Evolutionary conservation across 1,284 basidiomycete genomes (phyloP), one percentile per base, ranked within the genome.

Genomic region (Ganoderma meredithae): DNA sequence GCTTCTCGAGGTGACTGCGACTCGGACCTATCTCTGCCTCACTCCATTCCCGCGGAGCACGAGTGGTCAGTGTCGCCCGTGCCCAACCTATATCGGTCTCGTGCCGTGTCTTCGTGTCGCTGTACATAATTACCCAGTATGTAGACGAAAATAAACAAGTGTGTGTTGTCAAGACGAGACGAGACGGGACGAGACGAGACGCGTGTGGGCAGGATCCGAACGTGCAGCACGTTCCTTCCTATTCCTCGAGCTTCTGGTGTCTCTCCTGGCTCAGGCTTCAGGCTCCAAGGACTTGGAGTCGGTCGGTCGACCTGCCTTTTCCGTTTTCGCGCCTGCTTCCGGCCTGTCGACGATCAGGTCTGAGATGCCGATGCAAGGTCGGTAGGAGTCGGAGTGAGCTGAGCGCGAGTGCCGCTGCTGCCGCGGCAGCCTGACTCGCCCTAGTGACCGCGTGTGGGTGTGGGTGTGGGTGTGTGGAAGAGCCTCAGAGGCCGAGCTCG

Each of bases 341-440:
- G 33, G 55, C 36, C 17, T n/a, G 55, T 22, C 55, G 55, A 27
- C 55, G 55, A 58, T 58, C 55, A 39, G 55, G 33, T 9, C 33
- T 36, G 3, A 36, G 36, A 36, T 36, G 36, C 36, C 36, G 27
- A 36, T 36, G 36, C 36, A 6, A 36, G 36, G 6, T 36, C 27
- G 27, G 27, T 31, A 31, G 27, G 27, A 31, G 27, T 31, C 36
- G 36, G 36, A 36, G 36, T 7, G 36, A 7, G 36, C 27, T 31
- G 27, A 31, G 27, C 27, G 27, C 27, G 27, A 31, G 27, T 31
- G 27, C 27, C 27, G 27, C 27, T 36, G 36, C 36, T 36, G 36
- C 36, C 36, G 27, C 27, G 27, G 27, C 27, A 31, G 27, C 27
- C 27, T 31, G 27, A 31, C 27, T 31, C 27, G 27, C 27, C 27